phyloP scores from a whole-genome alignment of 768 basidiomycete genomes.

The Cubamyces lactineus region DNA sequence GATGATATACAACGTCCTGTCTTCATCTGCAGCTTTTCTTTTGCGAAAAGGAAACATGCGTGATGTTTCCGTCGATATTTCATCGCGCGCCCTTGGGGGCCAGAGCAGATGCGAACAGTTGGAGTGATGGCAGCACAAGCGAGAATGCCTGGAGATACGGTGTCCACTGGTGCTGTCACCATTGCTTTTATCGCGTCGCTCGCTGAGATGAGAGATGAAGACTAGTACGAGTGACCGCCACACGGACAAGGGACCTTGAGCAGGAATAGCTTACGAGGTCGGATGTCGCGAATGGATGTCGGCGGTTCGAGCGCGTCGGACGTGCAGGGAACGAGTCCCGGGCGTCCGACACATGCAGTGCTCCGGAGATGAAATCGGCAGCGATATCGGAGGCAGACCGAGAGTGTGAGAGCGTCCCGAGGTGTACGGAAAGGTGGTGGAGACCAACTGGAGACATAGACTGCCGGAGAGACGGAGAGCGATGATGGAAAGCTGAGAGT shows the following conservation, averaged over 20 bases:
- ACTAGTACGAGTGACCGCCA: too few species aligned
- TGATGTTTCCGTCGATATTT: too few species aligned
- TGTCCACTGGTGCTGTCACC: too few species aligned
- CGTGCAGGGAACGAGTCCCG: not conserved
- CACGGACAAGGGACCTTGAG: not conserved
- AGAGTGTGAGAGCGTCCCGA: constrained; percentile 1
- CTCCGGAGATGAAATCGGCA: not conserved
- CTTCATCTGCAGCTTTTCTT: too few species aligned
- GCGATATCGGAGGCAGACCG: not conserved
- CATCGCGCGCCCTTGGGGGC: too few species aligned
- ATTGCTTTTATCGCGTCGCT: too few species aligned
- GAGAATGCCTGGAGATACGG: too few species aligned
- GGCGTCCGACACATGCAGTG: constrained; percentile 3
- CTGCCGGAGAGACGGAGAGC: not conserved
- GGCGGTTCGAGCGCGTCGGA: not conserved
- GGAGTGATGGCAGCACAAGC: too few species aligned
- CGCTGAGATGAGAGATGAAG: not conserved
- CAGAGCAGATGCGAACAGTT: too few species aligned
- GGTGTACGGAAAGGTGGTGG: not conserved
- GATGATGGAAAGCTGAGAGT: not conserved
- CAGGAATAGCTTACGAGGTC: not conserved
- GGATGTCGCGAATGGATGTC: not conserved
- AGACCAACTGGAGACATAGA: not conserved
- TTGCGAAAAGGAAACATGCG: too few species aligned
- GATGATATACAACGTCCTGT: too few species aligned